A percentile compares a stretch with the other conserved stretches of the same genome.
These are phyloP conservation scores for Skeletonema costatum DNA, from an alignment of 108 stramenopile species.

Conservation along the genomic window DNA sequence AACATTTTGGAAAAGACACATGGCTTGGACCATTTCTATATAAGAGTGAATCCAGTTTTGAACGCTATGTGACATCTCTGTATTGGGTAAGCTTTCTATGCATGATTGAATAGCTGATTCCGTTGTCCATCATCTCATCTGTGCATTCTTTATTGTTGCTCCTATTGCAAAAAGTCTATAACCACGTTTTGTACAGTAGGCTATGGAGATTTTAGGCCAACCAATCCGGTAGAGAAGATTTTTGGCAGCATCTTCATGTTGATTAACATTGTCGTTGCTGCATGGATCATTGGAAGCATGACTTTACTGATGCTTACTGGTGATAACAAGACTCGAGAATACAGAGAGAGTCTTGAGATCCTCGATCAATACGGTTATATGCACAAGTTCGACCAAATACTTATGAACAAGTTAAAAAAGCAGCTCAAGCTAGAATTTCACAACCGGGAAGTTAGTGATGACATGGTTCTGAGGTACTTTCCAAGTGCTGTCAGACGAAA, in stretches of 20 bases:
- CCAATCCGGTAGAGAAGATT: conserved; percentile 43
- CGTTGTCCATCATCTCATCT: no score
- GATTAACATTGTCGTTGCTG: conserved; percentile 42
- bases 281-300: conserved; percentile 57
- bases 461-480: conserved; percentile 50
- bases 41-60: conserved; percentile 30
- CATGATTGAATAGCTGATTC: no score
- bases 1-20: conserved; percentile 45
- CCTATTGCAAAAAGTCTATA: conserved; percentile 15
- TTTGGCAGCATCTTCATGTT: conserved; percentile 52
- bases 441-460: conserved; percentile 57
- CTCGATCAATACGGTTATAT: conserved; percentile 37
- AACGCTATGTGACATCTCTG: conserved; percentile 52
- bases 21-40: conserved; percentile 48
- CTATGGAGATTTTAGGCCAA: conserved; percentile 50
- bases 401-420: conserved; percentile 29
- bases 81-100: conserved; percentile 21
- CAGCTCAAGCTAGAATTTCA: conserved; percentile 54
- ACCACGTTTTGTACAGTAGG: conserved; percentile 60
- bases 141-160: no score
- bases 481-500: conserved; percentile 56
- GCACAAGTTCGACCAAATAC: conserved; percentile 44
- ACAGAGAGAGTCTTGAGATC: conserved; percentile 47
- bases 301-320: conserved; percentile 56
- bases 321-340: conserved; percentile 55